Conservation (phyloP, 306 rosid species). For the Quercus glauca region DNA sequence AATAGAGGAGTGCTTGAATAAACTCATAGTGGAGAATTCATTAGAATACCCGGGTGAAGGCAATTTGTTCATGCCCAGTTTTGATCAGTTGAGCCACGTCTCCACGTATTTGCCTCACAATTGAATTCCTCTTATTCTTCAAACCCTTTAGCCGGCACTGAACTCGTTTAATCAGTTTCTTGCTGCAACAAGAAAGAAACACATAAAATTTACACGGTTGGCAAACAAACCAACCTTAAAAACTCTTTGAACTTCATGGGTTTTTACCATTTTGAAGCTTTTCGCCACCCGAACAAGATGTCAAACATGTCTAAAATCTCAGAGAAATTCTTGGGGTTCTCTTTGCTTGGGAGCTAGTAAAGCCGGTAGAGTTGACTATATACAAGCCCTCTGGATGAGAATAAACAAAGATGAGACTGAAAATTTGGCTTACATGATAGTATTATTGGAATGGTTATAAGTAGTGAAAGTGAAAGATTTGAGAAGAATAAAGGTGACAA, state of each 20-base stretch:
- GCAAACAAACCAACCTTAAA: neutral
- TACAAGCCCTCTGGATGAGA: neutral
- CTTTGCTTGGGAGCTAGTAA: neutral
- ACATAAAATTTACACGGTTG: neutral
- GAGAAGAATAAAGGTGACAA: neutral
- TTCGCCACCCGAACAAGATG: slow-evolving; percentile 75
- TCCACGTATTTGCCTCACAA: slow-evolving; percentile 46
- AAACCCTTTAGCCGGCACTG: slow-evolving; percentile 56
- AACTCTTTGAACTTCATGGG: neutral
- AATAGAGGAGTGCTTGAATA: neutral
- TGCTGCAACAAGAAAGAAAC: slow-evolving; percentile 41
- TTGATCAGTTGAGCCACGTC: slow-evolving; percentile 54
- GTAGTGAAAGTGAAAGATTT: neutral
- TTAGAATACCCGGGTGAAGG: slow-evolving; percentile 48
- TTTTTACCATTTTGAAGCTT: slow-evolving; percentile 81
- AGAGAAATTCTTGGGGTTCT: slow-evolving; percentile 7
- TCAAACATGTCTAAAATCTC: slow-evolving; percentile 54
- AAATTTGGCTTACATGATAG: neutral
- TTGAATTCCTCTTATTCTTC: slow-evolving; percentile 55
- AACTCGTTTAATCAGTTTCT: slow-evolving; percentile 49
- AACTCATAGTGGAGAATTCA: neutral
- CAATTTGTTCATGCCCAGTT: slow-evolving; percentile 51
- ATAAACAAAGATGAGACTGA: neutral
- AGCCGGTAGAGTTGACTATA: neutral
- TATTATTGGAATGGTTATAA: neutral